Conservation (phyloP, 148 eudicot species). For the Rhododendron vialii region DNA sequence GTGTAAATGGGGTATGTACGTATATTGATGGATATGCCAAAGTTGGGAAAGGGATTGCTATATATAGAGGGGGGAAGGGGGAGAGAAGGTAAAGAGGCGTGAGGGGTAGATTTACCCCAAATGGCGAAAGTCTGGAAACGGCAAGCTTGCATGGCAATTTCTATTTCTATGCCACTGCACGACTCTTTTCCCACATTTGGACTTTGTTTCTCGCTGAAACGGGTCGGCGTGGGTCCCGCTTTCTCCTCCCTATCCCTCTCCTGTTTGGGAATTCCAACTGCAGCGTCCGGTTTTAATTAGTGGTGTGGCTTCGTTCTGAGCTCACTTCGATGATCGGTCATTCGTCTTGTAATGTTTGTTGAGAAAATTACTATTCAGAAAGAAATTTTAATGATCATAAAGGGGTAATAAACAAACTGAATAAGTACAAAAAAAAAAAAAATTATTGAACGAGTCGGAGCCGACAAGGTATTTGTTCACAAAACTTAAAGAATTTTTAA, state of each 20-base stretch:
- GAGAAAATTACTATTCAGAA: too few relatives aligned
- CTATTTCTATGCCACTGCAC: slow-evolving; percentile 32
- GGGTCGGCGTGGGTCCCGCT: slow-evolving; percentile 6
- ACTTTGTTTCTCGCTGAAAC: neutral
- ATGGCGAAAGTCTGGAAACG: slow-evolving; percentile 59
- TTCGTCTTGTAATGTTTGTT: too few relatives aligned
- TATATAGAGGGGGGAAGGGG: slow-evolving; percentile 15
- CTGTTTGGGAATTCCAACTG: neutral
- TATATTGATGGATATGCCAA: slow-evolving; percentile 8
- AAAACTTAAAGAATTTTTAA: too few relatives aligned
- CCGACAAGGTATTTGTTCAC: too few relatives aligned
- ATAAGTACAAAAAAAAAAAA: too few relatives aligned
- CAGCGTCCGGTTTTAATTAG: neutral
- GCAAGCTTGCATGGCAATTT: slow-evolving; percentile 70
- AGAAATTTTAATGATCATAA: too few relatives aligned
- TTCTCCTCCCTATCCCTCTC: neutral
- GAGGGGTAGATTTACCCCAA: slow-evolving; percentile 27
- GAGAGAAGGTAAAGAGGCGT: slow-evolving; percentile 34
- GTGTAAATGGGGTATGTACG: neutral
- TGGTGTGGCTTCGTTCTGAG: too few relatives aligned
- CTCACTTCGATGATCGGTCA: too few relatives aligned
- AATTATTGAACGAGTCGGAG: too few relatives aligned
- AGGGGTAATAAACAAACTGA: too few relatives aligned
- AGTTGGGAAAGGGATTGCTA: slow-evolving; percentile 32
- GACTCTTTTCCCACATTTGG: slow-evolving; percentile 55